Evolutionary conservation across 176 grass and related monocot species (phyloP), one percentile per base, ranked within the genome.

Genomic region (Rhynchospora pubera): DNA sequence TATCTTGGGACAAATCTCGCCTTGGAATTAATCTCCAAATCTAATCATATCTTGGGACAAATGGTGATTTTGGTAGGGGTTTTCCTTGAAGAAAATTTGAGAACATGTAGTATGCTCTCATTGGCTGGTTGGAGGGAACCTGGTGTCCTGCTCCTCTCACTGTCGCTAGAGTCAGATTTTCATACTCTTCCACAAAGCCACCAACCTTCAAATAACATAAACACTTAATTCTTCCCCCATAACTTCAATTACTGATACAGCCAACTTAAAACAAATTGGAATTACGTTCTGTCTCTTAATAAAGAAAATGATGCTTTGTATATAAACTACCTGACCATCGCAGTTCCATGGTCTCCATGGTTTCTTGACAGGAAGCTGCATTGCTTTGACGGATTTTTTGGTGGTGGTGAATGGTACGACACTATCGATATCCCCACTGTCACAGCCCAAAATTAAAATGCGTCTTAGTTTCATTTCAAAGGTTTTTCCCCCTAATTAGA

Each of bases 311-410:
- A 32, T 28, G 21, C 1, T 12, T 23, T 84, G 8, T 15, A 24
- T 32, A 30, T 47, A 0, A 32, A 6, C 62, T 83, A 88, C 89
- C 86, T 91, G 86, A 5, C 77, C 75, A 18, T 64, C 55, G 4
- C 39, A 85, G 82, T 88, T 78, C 91, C 91, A 93, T 2, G 89
- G 89, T 15, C 82, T 45, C 89, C 89, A 93, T 59, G 86, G 57
- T 39, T 24, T 60, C n/a, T 73, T 84, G 50, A 87, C 6, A 10
- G 78, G 15, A 14, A 93, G 64, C 51, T 70, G 26, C 24, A 91
- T 82, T 57, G 81, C 78, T 52, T 89, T 78, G 42, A 93, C 34
- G 2, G 89, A 91, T 74, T 89, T 87, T 72, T 84, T 88, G 22
- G 83, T 94, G 1, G 85, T 82, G 0, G 89, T 91, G 26, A 94